Base-by-base conservation (phyloP, 768 basidiomycete species). In the Boletus vermiculosoides region DNA sequence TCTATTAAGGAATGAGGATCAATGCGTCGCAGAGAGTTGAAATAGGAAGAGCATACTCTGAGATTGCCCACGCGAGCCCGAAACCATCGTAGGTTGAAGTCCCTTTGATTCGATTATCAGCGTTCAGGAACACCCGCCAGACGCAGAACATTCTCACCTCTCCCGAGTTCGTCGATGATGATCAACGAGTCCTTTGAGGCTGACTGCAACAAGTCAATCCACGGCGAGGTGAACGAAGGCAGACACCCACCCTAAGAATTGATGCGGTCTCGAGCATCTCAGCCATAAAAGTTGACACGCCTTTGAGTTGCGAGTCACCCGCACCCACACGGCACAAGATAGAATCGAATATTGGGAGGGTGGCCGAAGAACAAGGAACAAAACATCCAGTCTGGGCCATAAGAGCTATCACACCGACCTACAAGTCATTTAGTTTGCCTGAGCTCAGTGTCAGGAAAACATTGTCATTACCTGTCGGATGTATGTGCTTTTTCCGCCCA, bases 211-310 rank as follows among this genome's bases (percentile, higher is more conserved):
- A 33, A 20, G 13, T 63, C 22, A 67, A 8, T 13, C 3, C 22
- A 34, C 2, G 1, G 23, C 8, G 7, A 54, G 8, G 18, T 1
- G 12, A 46, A 25, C 7, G 59, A 13, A 58, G 34, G 20, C 45
- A 52, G n/a, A 41, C 33, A 65, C 84, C 30, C 37, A 92, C 93
- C 65, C 88, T 82, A 42, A 99, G 80, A 65, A 98, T 98, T 0
- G 91, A 92, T 0, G 97, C 95, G 0, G 95, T 98, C 72, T 99
- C 97, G 30, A 99, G 80, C 97, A 98, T 98, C 73, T 99, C 97
- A 2, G 94, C 95, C 96, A 98, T 98, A 71, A 99, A 99, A 0
- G 96, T 99, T 25, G 94, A 96, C 0, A 99, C 93, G 12, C 97
- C 97, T 72, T 97, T 98, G 45, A 98, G 76, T 69, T 98, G 96